phyloP scores from a whole-genome alignment of 176 grass and related monocot genomes.

The Triticum aestivum region IWGSC_CS_RefSeq_v2.1 NC_057806.1:614464701-614465200 shows the following conservation, averaged over 20 bases:
- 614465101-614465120: conserved; percentile 58
- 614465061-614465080: conserved; percentile 79
- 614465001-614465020: conserved; percentile 79
- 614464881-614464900: conserved; percentile 69
- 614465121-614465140: conserved; percentile 25
- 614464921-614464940: conserved; percentile 51
- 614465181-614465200: conserved; percentile 64
- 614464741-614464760: conserved; percentile 64
- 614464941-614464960: conserved; percentile 93
- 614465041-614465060: conserved; percentile 17
- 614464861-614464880: conserved; percentile 74
- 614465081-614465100: conserved; percentile 84
- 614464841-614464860: conserved; percentile 68
- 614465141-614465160: conserved; percentile 54
- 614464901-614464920: conserved; percentile 36
- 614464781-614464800: conserved; percentile 43
- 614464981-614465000: conserved; percentile 82
- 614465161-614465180: conserved; percentile 64
- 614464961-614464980: conserved; percentile 85
- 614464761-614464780: conserved; percentile 69
- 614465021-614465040: conserved; percentile 83
- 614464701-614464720: conserved; percentile 64
- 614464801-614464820: conserved; percentile 74
- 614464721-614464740: conserved; percentile 26
- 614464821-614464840: conserved; percentile 86